A percentile compares a stretch with the other conserved stretches of the same genome.
Conservation (phyloP, 306 rosid genomes). For the Begonia loranthoides region DNA sequence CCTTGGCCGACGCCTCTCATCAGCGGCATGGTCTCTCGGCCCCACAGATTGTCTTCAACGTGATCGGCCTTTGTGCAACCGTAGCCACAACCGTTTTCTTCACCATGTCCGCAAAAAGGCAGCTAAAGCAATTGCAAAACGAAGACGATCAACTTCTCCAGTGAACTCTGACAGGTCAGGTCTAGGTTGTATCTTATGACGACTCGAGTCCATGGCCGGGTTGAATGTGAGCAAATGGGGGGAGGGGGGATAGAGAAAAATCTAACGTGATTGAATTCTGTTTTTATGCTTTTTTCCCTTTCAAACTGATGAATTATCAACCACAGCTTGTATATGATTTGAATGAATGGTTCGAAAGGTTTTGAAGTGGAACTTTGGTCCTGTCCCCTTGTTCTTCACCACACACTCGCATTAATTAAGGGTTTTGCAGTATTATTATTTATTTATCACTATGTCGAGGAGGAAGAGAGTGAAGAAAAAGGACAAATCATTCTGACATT, state of each 20-base stretch:
- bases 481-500: slow-evolving; percentile 29
- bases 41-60: slow-evolving; percentile 41
- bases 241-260: background rate
- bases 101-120: slow-evolving; percentile 26
- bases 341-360: background rate
- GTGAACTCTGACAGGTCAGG: slow-evolving; percentile 15
- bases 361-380: too few species aligned
- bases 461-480: too few species aligned
- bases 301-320: background rate
- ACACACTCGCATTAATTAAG: too few species aligned
- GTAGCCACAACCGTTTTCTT: slow-evolving; percentile 45
- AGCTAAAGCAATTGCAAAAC: slow-evolving; percentile 9
- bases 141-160: slow-evolving; percentile 28
- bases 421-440: too few species aligned
- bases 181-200: background rate
- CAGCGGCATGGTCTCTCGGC: slow-evolving; percentile 36
- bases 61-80: slow-evolving; percentile 39
- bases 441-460: too few species aligned
- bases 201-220: background rate
- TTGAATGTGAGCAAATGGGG: background rate
- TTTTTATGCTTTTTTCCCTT: background rate
- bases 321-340: slow-evolving; percentile 1
- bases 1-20: slow-evolving; percentile 60
- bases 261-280: background rate
- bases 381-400: too few species aligned